Evolutionary conservation across 495 filamentous ascomycete species (phyloP).

Genomic region (Aspergillus coremiiformis): DNA sequence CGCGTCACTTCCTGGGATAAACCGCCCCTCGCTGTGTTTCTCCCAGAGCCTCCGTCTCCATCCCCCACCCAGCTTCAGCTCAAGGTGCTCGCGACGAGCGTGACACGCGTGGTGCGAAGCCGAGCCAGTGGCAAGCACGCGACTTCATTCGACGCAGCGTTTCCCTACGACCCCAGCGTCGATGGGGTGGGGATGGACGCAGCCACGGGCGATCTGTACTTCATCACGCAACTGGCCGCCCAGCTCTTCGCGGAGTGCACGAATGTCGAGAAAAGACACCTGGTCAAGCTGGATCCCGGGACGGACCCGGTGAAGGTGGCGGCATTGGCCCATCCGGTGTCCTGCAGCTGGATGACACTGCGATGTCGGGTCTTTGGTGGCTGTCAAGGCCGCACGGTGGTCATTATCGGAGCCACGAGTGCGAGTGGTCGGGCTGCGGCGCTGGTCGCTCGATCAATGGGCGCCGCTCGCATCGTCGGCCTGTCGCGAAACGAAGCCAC

Average conservation of each 20-base stretch:
- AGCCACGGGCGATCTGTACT: not conserved
- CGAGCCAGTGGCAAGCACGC: conserved; percentile 3
- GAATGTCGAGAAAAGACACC: conserved; percentile 1
- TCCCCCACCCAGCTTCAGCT: conserved; percentile 1
- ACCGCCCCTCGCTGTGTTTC: no score
- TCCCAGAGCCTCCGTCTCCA: not conserved
- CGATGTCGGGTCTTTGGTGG: not conserved
- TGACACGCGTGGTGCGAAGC: not conserved
- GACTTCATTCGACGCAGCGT: not conserved
- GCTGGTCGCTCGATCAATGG: not conserved
- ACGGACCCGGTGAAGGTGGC: conserved; percentile 4
- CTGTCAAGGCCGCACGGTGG: conserved; percentile 2
- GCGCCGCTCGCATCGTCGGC: not conserved
- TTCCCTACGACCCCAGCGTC: conserved; percentile 8
- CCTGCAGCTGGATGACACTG: conserved; percentile 10
- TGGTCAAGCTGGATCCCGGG: not conserved
- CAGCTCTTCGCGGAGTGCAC: not conserved
- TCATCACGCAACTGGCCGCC: not conserved
- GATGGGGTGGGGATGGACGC: conserved; percentile 7
- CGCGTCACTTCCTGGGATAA: no score
- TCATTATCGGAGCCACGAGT: conserved; percentile 4
- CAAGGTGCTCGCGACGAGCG: not conserved
- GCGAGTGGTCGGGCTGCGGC: conserved; percentile 1
- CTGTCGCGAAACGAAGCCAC: conserved; percentile 1
- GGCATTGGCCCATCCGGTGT: conserved; percentile 1